A percentile compares a stretch with the other conserved stretches of the same genome.
phyloP scores from a whole-genome alignment of 2,329 filamentous ascomycete species.

The Cytospora leucostoma region DNA sequence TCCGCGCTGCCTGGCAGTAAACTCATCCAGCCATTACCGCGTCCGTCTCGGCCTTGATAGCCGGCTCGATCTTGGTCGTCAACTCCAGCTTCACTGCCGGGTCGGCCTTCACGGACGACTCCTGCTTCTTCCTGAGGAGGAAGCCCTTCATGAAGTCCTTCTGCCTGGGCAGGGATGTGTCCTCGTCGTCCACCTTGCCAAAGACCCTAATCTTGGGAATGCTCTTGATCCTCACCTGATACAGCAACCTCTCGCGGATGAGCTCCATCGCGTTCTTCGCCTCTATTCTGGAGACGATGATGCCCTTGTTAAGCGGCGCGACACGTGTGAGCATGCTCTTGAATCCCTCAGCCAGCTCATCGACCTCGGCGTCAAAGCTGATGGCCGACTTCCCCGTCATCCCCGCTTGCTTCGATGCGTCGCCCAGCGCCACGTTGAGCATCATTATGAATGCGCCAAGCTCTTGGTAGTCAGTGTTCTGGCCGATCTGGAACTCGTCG shows the following conservation, averaged over 20 bases:
- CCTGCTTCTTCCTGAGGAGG: constrained; percentile 36
- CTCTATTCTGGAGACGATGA: constrained; percentile 69
- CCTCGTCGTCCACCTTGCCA: constrained; percentile 41
- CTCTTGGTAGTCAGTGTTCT: constrained; percentile 66
- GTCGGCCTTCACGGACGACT: background rate
- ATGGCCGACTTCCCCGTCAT: constrained; percentile 1
- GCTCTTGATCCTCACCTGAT: constrained; percentile 67
- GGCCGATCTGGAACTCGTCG: constrained; percentile 54
- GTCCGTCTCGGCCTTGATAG: constrained; percentile 1
- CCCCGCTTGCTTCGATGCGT: constrained; percentile 44
- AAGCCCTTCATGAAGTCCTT: constrained; percentile 54
- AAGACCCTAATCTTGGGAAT: constrained; percentile 56
- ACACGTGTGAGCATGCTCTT: constrained; percentile 63
- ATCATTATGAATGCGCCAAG: constrained; percentile 67
- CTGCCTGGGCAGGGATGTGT: constrained; percentile 45
- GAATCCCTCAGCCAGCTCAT: constrained; percentile 63
- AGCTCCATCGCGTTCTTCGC: constrained; percentile 75
- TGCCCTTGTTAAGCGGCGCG: constrained; percentile 69
- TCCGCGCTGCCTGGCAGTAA: background rate
- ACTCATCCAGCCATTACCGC: constrained; percentile 16
- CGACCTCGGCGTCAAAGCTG: constrained; percentile 70
- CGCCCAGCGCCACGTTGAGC: constrained; percentile 74
- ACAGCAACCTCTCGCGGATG: constrained; percentile 71
- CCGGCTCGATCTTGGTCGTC: background rate
- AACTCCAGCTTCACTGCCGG: background rate